phyloP scores from a whole-genome alignment of 2,329 filamentous ascomycete species.

The Penicillium sp. region DNA sequence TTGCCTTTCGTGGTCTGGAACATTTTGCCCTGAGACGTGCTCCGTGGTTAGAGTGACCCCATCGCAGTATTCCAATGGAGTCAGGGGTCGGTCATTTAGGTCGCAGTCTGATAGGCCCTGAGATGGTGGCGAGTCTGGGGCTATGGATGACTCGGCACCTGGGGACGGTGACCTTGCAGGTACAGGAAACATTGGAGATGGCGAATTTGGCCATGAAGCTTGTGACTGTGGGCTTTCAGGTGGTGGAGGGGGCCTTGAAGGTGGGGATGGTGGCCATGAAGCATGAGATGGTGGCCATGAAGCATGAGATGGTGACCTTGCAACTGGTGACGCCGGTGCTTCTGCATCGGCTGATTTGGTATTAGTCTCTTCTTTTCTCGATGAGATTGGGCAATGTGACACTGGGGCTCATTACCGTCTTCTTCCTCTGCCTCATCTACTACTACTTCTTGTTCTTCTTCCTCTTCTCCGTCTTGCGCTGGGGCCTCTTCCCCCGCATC shows the following conservation, averaged over 20 bases:
- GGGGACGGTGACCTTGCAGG: not conserved
- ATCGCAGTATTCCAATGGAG: not conserved
- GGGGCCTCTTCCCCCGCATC: slow-evolving; percentile 1
- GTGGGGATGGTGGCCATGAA: not conserved
- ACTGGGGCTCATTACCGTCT: not conserved
- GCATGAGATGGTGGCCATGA: not conserved
- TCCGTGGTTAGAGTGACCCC: not conserved
- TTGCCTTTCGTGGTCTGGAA: not conserved
- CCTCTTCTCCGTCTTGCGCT: not conserved
- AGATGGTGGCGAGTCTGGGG: not conserved
- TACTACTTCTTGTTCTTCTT: not conserved
- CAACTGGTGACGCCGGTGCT: not conserved
- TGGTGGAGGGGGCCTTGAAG: not conserved
- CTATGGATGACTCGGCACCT: not conserved
- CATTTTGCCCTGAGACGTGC: not conserved
- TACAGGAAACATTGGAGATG: not conserved
- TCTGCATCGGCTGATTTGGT: not conserved
- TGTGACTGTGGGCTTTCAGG: not conserved
- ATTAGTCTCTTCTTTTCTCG: not conserved
- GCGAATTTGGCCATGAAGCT: not conserved
- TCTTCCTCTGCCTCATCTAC: not conserved
- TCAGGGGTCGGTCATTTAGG: not conserved
- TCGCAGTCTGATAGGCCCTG: not conserved
- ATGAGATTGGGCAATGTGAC: not conserved
- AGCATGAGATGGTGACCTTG: not conserved